Conservation (phyloP, 2,329 filamentous ascomycete genomes). For the Aspergillus ibericus region DNA sequence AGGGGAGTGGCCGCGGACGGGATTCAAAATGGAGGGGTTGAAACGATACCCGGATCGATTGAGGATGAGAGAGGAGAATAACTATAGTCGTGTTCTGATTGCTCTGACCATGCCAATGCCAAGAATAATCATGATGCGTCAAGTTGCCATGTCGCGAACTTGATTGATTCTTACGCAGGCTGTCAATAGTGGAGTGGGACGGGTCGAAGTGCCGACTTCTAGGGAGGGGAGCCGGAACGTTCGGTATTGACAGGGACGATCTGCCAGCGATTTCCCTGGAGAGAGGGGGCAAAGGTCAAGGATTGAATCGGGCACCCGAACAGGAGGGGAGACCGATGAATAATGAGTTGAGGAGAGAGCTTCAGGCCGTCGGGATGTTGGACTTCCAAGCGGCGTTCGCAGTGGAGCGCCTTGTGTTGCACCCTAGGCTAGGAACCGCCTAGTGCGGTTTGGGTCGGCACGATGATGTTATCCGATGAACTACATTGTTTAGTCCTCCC, state of each 20-base stretch:
- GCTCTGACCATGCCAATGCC: constrained; percentile 25
- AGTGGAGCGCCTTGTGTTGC: constrained; percentile 7
- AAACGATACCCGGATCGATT: not conserved
- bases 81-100: constrained; percentile 19
- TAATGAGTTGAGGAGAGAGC: constrained; percentile 8
- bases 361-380: constrained; percentile 14
- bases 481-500: not conserved
- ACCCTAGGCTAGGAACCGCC: constrained; percentile 10
- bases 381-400: constrained; percentile 12
- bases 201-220: not conserved
- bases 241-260: not conserved
- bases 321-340: not conserved
- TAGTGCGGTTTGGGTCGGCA: constrained; percentile 3
- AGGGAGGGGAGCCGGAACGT: not conserved
- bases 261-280: not conserved
- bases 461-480: constrained; percentile 1
- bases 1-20: constrained; percentile 9
- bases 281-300: not conserved
- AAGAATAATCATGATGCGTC: constrained; percentile 28
- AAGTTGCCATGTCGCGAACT: constrained; percentile 31
- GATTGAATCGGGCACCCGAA: not conserved
- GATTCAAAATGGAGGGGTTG: not conserved
- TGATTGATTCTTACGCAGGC: constrained; percentile 13
- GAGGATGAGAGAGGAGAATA: constrained; percentile 2
- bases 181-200: constrained; percentile 10